Evolutionary conservation across 2,329 filamentous ascomycete species (phyloP).

Genomic region (Aspergillus spinulosporus): DNA sequence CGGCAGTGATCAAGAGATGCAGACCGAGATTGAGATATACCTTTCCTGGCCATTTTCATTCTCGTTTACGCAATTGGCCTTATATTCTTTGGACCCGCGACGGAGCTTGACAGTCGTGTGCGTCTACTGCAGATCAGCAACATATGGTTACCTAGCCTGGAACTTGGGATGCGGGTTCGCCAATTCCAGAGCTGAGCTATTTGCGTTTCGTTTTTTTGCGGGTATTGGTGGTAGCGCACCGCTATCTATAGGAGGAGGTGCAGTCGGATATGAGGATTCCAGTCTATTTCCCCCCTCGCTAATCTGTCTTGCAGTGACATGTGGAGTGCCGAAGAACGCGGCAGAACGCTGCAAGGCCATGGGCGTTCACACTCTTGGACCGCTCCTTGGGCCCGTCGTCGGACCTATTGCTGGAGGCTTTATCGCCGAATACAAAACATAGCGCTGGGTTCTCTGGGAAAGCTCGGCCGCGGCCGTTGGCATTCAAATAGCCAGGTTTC

Average conservation of each 20-base stretch:
- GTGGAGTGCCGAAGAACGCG: slow-evolving; percentile 63
- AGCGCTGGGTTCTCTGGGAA: slow-evolving; percentile 72
- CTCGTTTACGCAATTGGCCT: slow-evolving; percentile 50
- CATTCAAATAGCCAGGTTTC: slow-evolving; percentile 61
- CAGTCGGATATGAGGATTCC: slow-evolving; percentile 42
- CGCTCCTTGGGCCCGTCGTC: slow-evolving; percentile 64
- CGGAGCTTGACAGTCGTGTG: slow-evolving; percentile 19
- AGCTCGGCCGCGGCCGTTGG: slow-evolving; percentile 62
- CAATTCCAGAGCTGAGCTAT: slow-evolving; percentile 27
- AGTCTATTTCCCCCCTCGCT: not conserved
- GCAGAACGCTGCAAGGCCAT: slow-evolving; percentile 51
- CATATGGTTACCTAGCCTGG: slow-evolving; percentile 16
- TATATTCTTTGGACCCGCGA: slow-evolving; percentile 19
- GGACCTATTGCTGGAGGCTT: slow-evolving; percentile 67
- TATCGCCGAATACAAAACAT: slow-evolving; percentile 62
- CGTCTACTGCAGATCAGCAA: slow-evolving; percentile 19
- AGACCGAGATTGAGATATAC: slow-evolving; percentile 42
- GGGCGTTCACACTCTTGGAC: slow-evolving; percentile 61
- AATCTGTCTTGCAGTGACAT: slow-evolving; percentile 52
- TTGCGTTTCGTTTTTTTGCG: slow-evolving; percentile 59
- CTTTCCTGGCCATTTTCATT: slow-evolving; percentile 57
- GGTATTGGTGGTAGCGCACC: slow-evolving; percentile 58
- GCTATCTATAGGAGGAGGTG: slow-evolving; percentile 33
- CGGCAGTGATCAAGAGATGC: slow-evolving; percentile 52
- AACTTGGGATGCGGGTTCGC: slow-evolving; percentile 38